Evolutionary conservation across 805 yeast genomes (phyloP).

Genomic region (Schizosaccharomyces osmophilus): DNA sequence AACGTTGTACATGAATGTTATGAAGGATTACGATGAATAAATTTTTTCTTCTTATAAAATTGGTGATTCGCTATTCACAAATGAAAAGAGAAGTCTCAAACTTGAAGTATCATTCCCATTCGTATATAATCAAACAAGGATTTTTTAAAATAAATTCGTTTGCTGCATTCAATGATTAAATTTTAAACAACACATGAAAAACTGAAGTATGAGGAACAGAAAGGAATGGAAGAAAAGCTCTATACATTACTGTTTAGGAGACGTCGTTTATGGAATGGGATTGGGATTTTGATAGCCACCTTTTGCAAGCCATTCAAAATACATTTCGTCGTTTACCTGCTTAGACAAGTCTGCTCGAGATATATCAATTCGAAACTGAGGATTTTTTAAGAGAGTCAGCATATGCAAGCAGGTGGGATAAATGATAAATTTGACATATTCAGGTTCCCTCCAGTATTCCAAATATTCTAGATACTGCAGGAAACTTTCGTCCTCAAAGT

Average conservation of each 20-base stretch:
- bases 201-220: too few species aligned
- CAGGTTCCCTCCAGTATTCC: constrained; percentile 62
- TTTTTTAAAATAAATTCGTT: too few species aligned
- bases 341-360: constrained; percentile 19
- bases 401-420: constrained; percentile 78
- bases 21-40: too few species aligned
- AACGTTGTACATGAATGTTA: neutral
- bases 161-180: too few species aligned
- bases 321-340: constrained; percentile 20
- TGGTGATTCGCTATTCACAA: too few species aligned
- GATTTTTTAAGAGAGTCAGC: constrained; percentile 29
- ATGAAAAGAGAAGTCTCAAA: too few species aligned
- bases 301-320: constrained; percentile 15
- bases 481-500: constrained; percentile 46
- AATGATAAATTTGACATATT: constrained; percentile 43
- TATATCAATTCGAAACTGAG: constrained; percentile 18
- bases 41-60: too few species aligned
- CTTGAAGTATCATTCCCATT: too few species aligned
- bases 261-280: neutral
- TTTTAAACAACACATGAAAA: too few species aligned
- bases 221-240: too few species aligned
- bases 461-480: constrained; percentile 54
- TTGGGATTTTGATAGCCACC: neutral
- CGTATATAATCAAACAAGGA: too few species aligned
- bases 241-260: too few species aligned